Conservation (phyloP, 768 basidiomycete genomes). For the Russula abietina region DNA sequence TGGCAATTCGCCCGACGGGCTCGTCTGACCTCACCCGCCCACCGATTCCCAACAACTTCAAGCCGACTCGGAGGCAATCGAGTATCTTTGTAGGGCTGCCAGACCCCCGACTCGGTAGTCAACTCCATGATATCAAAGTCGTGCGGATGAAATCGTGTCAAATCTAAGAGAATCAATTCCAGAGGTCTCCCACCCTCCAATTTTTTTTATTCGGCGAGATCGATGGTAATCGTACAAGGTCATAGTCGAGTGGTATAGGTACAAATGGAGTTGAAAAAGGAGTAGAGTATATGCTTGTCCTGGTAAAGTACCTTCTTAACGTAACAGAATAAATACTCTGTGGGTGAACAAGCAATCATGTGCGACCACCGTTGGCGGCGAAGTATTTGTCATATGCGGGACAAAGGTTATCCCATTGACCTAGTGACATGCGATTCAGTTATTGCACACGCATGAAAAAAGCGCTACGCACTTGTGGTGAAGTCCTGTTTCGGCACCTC, state of each 20-base stretch:
- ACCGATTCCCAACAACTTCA: too few species aligned
- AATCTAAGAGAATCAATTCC: neutral
- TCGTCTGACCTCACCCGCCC: too few species aligned
- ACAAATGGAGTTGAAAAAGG: neutral
- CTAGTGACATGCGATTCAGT: neutral
- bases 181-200: neutral
- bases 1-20: too few species aligned
- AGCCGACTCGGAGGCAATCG: too few species aligned
- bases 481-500: slow-evolving; percentile 3
- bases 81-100: too few species aligned
- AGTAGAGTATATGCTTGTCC: neutral
- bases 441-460: neutral
- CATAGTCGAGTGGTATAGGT: slow-evolving; percentile 4
- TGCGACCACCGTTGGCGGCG: neutral
- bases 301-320: neutral
- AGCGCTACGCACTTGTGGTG: neutral
- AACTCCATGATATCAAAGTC: too few species aligned
- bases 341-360: neutral
- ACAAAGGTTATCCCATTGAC: slow-evolving; percentile 17
- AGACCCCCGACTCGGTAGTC: too few species aligned
- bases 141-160: neutral
- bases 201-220: neutral
- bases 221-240: neutral
- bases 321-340: neutral
- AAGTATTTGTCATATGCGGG: slow-evolving; percentile 13